phyloP scores from a whole-genome alignment of 495 filamentous ascomycete genomes.

The Echria macrotheca region DNA sequence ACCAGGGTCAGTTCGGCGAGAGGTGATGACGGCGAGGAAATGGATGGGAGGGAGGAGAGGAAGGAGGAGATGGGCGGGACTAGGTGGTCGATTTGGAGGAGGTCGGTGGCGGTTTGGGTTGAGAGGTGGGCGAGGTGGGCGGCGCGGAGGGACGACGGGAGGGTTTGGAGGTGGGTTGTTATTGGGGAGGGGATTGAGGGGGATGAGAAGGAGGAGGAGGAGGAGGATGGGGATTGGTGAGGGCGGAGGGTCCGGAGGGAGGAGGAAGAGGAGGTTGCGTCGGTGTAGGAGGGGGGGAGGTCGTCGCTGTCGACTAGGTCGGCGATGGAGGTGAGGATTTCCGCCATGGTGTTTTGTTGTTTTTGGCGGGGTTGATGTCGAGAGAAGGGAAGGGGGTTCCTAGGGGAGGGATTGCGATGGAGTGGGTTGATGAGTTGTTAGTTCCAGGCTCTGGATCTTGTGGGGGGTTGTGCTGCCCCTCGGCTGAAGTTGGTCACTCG shows the following conservation, averaged over 20 bases:
- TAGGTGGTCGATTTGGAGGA: constrained; percentile 29
- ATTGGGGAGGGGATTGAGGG: constrained; percentile 27
- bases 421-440: not conserved
- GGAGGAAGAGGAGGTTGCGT: constrained; percentile 12
- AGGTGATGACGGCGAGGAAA: constrained; percentile 4
- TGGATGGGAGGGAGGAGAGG: constrained; percentile 25
- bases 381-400: not conserved
- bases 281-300: constrained; percentile 34
- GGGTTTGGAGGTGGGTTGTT: constrained; percentile 33
- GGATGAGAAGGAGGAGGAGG: constrained; percentile 5
- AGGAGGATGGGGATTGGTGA: not conserved
- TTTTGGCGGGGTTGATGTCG: not conserved
- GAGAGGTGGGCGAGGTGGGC: constrained; percentile 24
- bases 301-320: constrained; percentile 18
- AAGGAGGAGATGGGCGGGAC: constrained; percentile 36
- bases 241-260: not conserved
- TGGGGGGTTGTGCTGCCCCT: not conserved
- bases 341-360: constrained; percentile 2
- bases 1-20: constrained; percentile 37
- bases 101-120: constrained; percentile 26
- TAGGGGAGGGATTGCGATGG: not conserved
- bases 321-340: constrained; percentile 9
- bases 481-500: too few species aligned
- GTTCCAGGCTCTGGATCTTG: not conserved
- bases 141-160: constrained; percentile 34